Base-by-base conservation (phyloP, 345 rosid genomes). In the Cardamine occulta region DNA sequence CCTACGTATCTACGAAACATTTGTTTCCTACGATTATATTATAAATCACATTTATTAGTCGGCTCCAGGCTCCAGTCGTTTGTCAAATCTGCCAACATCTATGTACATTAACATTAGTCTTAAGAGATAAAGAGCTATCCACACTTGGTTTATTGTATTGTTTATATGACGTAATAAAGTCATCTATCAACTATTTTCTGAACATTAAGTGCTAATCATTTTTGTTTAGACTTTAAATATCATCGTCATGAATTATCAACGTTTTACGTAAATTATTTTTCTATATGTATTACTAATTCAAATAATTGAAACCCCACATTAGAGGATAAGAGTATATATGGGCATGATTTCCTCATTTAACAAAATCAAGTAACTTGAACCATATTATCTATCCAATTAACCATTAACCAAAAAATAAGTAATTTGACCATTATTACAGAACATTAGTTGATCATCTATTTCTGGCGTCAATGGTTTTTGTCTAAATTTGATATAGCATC, bases 41-140 rank as follows among this genome's bases (percentile, higher is more conserved):
- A 29, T 18, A 12, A 49, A 59, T 39, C 55, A 68, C 74, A 76
- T 70, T 76, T 70, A 76, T 70, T 70, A 56, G 75, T 34, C 80
- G 71, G 75, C 59, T 63, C 34, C 14, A 69, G 71, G 75, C 59
- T 63, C 34, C 14, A 63, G 51, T 76, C 56, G 56, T 39, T 68
- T 75, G 14, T 47, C 24, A 39, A 67, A 28, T 39, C 45, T 40
- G 19, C 61, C 40, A 60, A 49, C 60, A n/a, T 21, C 39, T 42
- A 56, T 18, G 18, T 42, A 31, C 32, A 6, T 28, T 24, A 24
- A 10, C 31, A 70, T 57, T 45, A 70, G 31, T 29, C 48, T 10
- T 10, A 28, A 42, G 14, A 29, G 19, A 8, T 12, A 17, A 29
- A 18, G 8, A 39, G 17, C 8, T 56, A 44, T 44, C 56, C 40